Evolutionary conservation across 805 yeast genomes (phyloP), one percentile per base, ranked within the genome.

Genomic region (Kluyveromyces nonfermentans): DNA sequence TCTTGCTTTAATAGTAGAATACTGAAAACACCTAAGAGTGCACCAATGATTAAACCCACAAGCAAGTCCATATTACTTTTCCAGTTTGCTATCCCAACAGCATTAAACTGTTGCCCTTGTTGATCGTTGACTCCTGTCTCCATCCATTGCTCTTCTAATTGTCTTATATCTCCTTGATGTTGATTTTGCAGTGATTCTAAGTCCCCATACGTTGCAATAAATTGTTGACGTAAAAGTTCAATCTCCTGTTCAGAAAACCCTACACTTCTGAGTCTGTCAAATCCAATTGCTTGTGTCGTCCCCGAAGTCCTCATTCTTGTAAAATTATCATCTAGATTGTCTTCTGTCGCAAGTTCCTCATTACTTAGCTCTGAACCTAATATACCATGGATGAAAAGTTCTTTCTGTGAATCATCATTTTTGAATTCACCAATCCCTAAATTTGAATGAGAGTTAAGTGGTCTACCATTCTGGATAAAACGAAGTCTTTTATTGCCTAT

Each of bases 101-200:
- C 66, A 31, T 70, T 69, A 33, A 71, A 69, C 33, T 54, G 47
- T 40, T 68, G 73, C 40, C 69, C 74, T 43, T 70, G 73, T 42
- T 72, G 72, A 15, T 62, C 75, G 44, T 73, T 73, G 4, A 76
- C 84, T 1, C 87, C 82, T 39, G 82, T 78, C 51, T 87, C 93
- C 48, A 87, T 83, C 95, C 96, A 88, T 45, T 85, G 71, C 51
- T 87, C 96, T 57, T 87, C 96, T 46, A 86, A 60, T 50, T 80
- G 81, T 41, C 86, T 60, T 1, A 80, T 62, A 45, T 73, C 85
- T 17, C 71, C 74, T 40, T 64, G 72, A 32, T 70, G 70, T 20
- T 56, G 55, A 7, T 50, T 43, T 46, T 35, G 38, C 28, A 51
- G 55, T 38, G 45, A 54, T 47, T 62, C 51, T 20, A 63, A 40